These are phyloP conservation scores for Eucalyptus urophylla DNA, from an alignment of 345 rosid species.

Conservation along the genomic window DNA sequence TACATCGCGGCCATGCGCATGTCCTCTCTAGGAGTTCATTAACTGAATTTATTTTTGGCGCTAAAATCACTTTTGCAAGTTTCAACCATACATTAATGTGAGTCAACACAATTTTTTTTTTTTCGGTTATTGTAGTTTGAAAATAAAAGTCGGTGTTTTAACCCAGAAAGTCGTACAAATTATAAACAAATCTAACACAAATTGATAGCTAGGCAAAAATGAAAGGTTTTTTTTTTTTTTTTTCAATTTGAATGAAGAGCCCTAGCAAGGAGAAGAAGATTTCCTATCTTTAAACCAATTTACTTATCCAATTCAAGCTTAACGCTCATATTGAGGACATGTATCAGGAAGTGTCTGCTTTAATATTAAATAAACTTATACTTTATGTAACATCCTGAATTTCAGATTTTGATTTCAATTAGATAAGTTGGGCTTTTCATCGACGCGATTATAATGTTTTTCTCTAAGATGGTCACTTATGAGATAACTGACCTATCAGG, in stretches of 20 bases:
- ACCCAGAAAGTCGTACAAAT: neutral
- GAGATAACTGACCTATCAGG: no score
- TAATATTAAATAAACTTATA: neutral
- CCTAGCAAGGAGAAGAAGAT: neutral
- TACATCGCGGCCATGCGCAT: neutral
- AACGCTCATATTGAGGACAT: neutral
- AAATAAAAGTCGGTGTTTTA: neutral
- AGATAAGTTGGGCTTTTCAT: no score
- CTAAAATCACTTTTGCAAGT: neutral
- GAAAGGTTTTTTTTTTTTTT: no score
- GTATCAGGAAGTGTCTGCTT: neutral
- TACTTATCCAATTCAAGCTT: neutral
- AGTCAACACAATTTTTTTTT: no score
- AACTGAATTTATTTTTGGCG: neutral
- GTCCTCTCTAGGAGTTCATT: neutral
- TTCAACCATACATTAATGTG: neutral
- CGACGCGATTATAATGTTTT: rapidly evolving
- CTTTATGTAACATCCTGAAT: neutral
- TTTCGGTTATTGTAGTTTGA: neutral
- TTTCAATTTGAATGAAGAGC: neutral
- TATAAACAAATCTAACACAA: neutral
- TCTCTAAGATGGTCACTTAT: no score
- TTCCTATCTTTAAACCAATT: neutral
- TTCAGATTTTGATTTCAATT: no score
- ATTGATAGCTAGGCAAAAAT: neutral